Base-by-base conservation (phyloP, 169 alveolate species). In the Theileria orientalis region DNA sequence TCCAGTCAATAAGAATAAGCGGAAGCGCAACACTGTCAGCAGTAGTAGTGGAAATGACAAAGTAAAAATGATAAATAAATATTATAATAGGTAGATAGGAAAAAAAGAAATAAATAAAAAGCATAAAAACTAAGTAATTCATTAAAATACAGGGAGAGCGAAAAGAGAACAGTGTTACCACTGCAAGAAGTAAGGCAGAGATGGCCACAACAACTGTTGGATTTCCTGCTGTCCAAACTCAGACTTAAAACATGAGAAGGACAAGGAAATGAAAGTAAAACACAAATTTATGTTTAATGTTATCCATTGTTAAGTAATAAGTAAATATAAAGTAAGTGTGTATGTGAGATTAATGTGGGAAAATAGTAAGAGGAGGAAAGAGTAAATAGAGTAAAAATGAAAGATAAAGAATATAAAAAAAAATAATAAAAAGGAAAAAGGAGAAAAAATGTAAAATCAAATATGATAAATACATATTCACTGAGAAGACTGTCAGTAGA, bases 191-290 rank as follows among this genome's bases (percentile, higher is more conserved):
- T 80, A 2, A 25, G 88, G 25, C 76, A 72, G 41, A 40, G 88
- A 27, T 80, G 88, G 88, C 88, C 88, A 14, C 88, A 80, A 64
- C 88, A 80, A 51, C 46, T 80, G 44, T 63, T 80, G 23, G 88
- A 80, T 44, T 80, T 80, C 64, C 64, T 80, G 52, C 79, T 80
- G 1, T 70, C 88, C 23, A 30, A 84, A 27, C 60, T 80, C 19
- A 69, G 88, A 37, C 51, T 80, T 33, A 60, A 82, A 27, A 63
- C 88, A 23, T 80, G 83, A 2, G 52, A 49, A 49, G 19, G 13
- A 9, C 60, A n/a, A n/a, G n/a, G 70, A 11, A 76, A 74, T 2
- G n/a, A 19, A 16, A 16, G 16, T 44, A 14, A 44, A 14, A 44
- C 14, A 14, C 14, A 44, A 14, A 16, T 14, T 44, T 16, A n/a